Conservation (phyloP, 768 basidiomycete species). For the Lentinula sp. region DNA sequence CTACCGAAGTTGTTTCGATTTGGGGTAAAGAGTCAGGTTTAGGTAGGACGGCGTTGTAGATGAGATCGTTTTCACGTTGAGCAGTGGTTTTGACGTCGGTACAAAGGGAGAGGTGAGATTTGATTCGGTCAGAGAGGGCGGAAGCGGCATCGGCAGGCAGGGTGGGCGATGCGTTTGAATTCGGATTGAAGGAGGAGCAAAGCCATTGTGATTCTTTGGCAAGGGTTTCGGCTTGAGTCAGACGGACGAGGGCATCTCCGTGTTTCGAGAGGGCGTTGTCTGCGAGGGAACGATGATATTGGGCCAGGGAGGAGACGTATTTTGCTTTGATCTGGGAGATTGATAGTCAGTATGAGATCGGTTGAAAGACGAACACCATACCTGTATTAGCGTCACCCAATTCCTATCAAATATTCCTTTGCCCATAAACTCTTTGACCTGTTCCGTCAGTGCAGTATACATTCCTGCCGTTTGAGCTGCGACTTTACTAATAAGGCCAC, state of each 20-base stretch:
- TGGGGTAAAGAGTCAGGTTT: constrained; percentile 68
- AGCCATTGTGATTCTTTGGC: constrained; percentile 80
- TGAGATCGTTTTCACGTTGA: constrained; percentile 89
- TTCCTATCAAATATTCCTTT: constrained; percentile 94
- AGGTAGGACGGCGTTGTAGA: constrained; percentile 90
- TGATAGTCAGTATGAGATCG: constrained; percentile 3
- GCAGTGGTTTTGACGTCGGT: constrained; percentile 72
- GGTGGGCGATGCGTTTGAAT: constrained; percentile 67
- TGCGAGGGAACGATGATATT: constrained; percentile 80
- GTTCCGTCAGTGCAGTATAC: constrained; percentile 81
- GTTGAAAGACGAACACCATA: constrained; percentile 19
- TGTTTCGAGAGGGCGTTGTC: constrained; percentile 75
- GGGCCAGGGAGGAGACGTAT: constrained; percentile 78
- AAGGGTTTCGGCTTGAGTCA: constrained; percentile 65
- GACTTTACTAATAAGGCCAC: constrained; percentile 74
- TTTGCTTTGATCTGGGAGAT: constrained; percentile 77
- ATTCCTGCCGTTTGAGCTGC: constrained; percentile 75
- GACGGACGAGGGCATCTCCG: constrained; percentile 80
- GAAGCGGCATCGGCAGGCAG: constrained; percentile 83
- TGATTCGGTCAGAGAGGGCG: constrained; percentile 76
- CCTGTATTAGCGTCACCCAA: constrained; percentile 87
- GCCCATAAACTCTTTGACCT: constrained; percentile 94
- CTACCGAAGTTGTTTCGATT: constrained; percentile 72
- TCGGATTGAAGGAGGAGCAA: constrained; percentile 60
- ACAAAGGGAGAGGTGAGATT: constrained; percentile 73